phyloP scores from a whole-genome alignment of 73 alveolate species.

The Urostyla sp. region DNA sequence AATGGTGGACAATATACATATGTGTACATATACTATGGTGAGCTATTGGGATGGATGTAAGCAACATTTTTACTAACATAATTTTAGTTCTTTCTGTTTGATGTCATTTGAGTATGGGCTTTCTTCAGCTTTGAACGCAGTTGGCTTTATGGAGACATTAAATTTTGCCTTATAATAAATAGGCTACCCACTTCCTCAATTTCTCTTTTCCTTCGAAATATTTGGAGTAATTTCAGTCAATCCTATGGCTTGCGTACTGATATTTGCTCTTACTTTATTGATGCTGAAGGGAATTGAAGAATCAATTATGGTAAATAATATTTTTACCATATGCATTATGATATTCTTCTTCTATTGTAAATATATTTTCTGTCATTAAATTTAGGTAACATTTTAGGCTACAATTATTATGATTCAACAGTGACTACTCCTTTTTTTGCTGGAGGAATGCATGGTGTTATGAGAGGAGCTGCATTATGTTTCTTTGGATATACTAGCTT shows the following conservation, averaged over 20 bases:
- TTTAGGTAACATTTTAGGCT: not conserved
- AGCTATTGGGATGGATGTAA: conserved; percentile 3
- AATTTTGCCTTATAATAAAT: not conserved
- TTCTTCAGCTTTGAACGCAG: conserved; percentile 6
- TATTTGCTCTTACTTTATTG: not conserved
- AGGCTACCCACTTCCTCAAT: not conserved
- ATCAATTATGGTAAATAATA: not conserved
- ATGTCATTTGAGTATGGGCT: conserved; percentile 13
- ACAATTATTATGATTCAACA: not conserved
- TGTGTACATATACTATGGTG: conserved; percentile 3
- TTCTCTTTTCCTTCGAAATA: not conserved
- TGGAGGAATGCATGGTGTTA: not conserved
- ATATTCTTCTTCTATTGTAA: not conserved
- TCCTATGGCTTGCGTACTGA: not conserved
- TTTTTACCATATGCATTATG: not conserved
- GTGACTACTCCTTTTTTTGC: not conserved
- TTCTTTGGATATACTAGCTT: conserved; percentile 22
- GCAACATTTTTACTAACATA: not conserved
- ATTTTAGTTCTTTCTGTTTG: not conserved
- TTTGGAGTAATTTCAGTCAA: not conserved
- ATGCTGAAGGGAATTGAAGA: conserved; percentile 2
- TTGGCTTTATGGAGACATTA: conserved; percentile 1
- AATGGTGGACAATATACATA: conserved; percentile 9
- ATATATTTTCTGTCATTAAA: not conserved
- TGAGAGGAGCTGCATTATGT: conserved; percentile 15